Evolutionary conservation across 2,329 filamentous ascomycete species (phyloP).

Genomic region (Cordyceps cateniannulata): DNA sequence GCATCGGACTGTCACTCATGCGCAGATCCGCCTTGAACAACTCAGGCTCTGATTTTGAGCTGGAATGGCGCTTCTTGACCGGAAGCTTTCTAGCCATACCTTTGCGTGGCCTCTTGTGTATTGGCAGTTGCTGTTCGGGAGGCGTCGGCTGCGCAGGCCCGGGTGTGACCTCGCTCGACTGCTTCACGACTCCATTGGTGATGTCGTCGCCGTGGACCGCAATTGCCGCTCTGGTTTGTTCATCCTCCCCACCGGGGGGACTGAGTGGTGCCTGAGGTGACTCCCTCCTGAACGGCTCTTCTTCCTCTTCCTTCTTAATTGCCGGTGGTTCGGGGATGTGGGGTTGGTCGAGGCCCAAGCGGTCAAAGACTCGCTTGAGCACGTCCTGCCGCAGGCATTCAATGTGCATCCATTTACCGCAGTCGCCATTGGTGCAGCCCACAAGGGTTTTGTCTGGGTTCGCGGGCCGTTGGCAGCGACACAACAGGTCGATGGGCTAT

Average conservation of each 20-base stretch:
- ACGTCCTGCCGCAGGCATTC: constrained; percentile 54
- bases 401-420: constrained; percentile 57
- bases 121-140: background rate
- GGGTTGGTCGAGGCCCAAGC: constrained; percentile 44
- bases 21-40: constrained; percentile 45
- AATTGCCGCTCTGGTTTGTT: constrained; percentile 45
- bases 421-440: constrained; percentile 48
- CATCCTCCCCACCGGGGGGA: constrained; percentile 43
- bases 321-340: constrained; percentile 33
- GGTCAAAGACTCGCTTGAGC: constrained; percentile 42
- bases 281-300: constrained; percentile 9
- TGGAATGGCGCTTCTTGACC: constrained; percentile 28
- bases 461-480: constrained; percentile 53
- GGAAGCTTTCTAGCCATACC: constrained; percentile 26
- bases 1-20: constrained; percentile 39
- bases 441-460: constrained; percentile 56
- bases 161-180: constrained; percentile 25
- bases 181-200: constrained; percentile 31
- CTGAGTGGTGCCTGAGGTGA: constrained; percentile 35
- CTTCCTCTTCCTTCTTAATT: constrained; percentile 20
- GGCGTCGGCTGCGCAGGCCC: constrained; percentile 26
- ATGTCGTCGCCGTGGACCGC: constrained; percentile 44
- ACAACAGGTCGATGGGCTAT: constrained; percentile 48
- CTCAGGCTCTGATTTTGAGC: constrained; percentile 42
- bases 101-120: constrained; percentile 10